Percentiles rank a stretch among this genome's conserved stretches.
Conservation (phyloP, 2,329 filamentous ascomycete genomes). For the Pseudocercospora fijiensis region DNA sequence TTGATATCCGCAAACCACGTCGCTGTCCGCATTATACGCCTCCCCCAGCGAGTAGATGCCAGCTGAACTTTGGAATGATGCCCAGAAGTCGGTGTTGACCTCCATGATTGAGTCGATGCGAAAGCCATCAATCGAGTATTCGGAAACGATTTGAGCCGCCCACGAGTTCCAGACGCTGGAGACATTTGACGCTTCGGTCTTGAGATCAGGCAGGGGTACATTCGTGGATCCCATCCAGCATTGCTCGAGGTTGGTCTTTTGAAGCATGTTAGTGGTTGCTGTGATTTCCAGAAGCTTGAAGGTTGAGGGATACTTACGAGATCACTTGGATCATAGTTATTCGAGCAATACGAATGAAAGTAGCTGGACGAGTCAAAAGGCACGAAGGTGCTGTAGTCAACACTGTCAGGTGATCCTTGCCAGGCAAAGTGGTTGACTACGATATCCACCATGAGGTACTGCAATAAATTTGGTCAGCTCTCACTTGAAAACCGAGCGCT, state of each 20-base stretch:
- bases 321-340: constrained; percentile 51
- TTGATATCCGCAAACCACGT: constrained; percentile 46
- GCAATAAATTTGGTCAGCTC: constrained; percentile 15
- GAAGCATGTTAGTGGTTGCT: neutral
- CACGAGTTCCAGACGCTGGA: constrained; percentile 57
- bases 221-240: constrained; percentile 59
- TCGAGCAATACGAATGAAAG: constrained; percentile 56
- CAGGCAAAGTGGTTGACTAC: constrained; percentile 43
- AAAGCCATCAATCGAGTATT: constrained; percentile 61
- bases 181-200: constrained; percentile 55
- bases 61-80: constrained; percentile 38
- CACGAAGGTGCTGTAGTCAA: constrained; percentile 39
- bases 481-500: neutral
- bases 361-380: constrained; percentile 44
- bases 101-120: constrained; percentile 53
- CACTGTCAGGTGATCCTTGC: constrained; percentile 28
- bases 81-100: constrained; percentile 46
- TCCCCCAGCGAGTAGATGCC: constrained; percentile 51
- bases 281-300: neutral
- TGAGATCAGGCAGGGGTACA: constrained; percentile 62
- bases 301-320: constrained; percentile 18
- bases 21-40: constrained; percentile 42
- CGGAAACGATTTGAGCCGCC: constrained; percentile 57
- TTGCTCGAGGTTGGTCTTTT: constrained; percentile 38
- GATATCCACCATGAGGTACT: constrained; percentile 44